Conservation (phyloP, 306 rosid species). For the Elaeagnus macrophylla region DNA sequence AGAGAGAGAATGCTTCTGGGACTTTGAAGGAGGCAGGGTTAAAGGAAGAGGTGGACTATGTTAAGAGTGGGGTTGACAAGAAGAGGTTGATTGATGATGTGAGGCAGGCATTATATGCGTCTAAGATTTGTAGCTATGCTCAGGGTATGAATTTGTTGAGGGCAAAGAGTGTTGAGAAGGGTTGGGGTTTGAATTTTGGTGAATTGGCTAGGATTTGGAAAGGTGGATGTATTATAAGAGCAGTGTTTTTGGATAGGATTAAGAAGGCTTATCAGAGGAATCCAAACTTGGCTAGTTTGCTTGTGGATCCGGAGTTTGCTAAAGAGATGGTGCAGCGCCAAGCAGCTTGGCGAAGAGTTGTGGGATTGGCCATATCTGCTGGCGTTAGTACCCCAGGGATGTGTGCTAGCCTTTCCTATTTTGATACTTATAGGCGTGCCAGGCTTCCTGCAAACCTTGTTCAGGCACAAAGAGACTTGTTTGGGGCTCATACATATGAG, state of each 20-base stretch:
- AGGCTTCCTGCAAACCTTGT: slow-evolving; percentile 52
- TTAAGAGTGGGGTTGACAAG: slow-evolving; percentile 40
- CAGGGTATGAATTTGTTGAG: slow-evolving; percentile 76
- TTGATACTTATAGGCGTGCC: slow-evolving; percentile 60
- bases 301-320: slow-evolving; percentile 67
- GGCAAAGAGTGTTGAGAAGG: slow-evolving; percentile 58
- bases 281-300: slow-evolving; percentile 58
- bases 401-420: slow-evolving; percentile 78
- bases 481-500: slow-evolving; percentile 32
- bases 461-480: slow-evolving; percentile 36
- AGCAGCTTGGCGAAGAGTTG: slow-evolving; percentile 73
- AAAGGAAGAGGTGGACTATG: neutral
- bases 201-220: slow-evolving; percentile 78
- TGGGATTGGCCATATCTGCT: slow-evolving; percentile 32
- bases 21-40: slow-evolving; percentile 16
- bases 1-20: slow-evolving; percentile 41
- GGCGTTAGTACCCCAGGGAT: slow-evolving; percentile 76
- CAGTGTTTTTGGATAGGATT: slow-evolving; percentile 67
- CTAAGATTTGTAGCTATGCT: slow-evolving; percentile 77
- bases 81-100: slow-evolving; percentile 61
- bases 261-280: slow-evolving; percentile 74
- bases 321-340: slow-evolving; percentile 71
- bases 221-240: slow-evolving; percentile 72
- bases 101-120: slow-evolving; percentile 71
- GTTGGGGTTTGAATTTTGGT: slow-evolving; percentile 68